Percentiles rank a stretch among this genome's conserved stretches.
These are phyloP conservation scores for Pestalotiopsis sp. DNA, from an alignment of 2,329 filamentous ascomycete species.

Conservation along the genomic window DNA sequence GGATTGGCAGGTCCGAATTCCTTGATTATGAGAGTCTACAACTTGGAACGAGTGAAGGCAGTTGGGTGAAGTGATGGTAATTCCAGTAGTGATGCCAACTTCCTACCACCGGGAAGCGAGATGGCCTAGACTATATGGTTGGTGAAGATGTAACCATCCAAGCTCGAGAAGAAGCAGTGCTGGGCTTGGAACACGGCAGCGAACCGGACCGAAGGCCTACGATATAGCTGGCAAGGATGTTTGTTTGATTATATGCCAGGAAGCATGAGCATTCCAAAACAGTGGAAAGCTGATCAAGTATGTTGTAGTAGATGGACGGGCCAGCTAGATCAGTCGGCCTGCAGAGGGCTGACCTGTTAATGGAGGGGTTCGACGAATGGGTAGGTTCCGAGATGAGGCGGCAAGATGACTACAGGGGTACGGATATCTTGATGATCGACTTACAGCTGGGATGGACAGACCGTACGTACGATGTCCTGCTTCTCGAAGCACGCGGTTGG, in stretches of 20 bases:
- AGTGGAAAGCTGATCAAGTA: constrained; percentile 38
- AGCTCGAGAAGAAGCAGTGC: constrained; percentile 33
- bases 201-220: constrained; percentile 41
- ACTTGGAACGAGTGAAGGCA: constrained; percentile 47
- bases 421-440: constrained; percentile 33
- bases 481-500: constrained; percentile 12
- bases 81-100: constrained; percentile 29
- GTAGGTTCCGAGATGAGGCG: constrained; percentile 31
- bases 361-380: constrained; percentile 38
- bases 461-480: background rate
- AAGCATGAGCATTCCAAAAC: constrained; percentile 41
- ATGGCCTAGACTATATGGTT: constrained; percentile 33
- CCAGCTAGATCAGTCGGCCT: constrained; percentile 33
- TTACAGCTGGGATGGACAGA: constrained; percentile 28
- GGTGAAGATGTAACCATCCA: constrained; percentile 34
- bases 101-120: constrained; percentile 29
- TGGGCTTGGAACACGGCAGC: constrained; percentile 38
- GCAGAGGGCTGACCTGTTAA: constrained; percentile 36
- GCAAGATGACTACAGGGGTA: constrained; percentile 35
- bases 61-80: constrained; percentile 44
- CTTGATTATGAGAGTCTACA: constrained; percentile 22
- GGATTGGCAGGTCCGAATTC: constrained; percentile 19
- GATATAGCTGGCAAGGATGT: constrained; percentile 39
- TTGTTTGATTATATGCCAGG: constrained; percentile 40
- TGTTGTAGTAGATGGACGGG: constrained; percentile 39